Conservation (phyloP, 2,329 filamentous ascomycete genomes). For the Aspergillus felis region DNA sequence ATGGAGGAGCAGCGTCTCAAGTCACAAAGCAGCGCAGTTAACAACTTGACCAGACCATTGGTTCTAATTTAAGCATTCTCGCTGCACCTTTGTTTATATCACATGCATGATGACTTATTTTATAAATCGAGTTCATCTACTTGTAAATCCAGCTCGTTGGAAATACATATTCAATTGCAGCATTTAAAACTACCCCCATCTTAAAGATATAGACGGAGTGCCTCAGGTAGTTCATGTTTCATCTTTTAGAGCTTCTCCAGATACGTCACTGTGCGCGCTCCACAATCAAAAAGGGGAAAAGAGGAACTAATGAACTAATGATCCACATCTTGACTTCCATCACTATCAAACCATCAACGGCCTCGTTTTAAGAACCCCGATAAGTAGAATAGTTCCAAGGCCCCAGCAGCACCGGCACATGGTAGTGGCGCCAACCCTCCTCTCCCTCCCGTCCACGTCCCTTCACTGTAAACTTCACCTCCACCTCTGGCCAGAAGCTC, state of each 20-base stretch:
- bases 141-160: neutral
- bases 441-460: constrained; percentile 36
- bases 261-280: neutral
- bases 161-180: neutral
- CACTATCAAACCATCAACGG: neutral
- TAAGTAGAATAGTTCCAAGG: constrained; percentile 52
- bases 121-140: too few species aligned
- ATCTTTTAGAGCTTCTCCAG: neutral
- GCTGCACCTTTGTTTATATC: too few species aligned
- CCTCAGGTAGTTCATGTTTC: neutral
- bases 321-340: neutral
- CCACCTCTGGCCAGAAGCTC: constrained; percentile 50
- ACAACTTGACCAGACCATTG: neutral
- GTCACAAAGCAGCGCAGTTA: neutral
- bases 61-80: neutral
- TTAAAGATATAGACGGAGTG: too few species aligned
- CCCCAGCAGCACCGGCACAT: constrained; percentile 49
- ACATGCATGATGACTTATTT: too few species aligned
- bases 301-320: neutral
- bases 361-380: constrained; percentile 40
- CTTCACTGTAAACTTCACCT: constrained; percentile 49
- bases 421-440: constrained; percentile 47
- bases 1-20: neutral
- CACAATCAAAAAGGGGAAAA: neutral
- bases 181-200: neutral